Base-by-base conservation (phyloP, 495 filamentous ascomycete genomes). In the Hyaloscypha hepaticicola region DNA sequence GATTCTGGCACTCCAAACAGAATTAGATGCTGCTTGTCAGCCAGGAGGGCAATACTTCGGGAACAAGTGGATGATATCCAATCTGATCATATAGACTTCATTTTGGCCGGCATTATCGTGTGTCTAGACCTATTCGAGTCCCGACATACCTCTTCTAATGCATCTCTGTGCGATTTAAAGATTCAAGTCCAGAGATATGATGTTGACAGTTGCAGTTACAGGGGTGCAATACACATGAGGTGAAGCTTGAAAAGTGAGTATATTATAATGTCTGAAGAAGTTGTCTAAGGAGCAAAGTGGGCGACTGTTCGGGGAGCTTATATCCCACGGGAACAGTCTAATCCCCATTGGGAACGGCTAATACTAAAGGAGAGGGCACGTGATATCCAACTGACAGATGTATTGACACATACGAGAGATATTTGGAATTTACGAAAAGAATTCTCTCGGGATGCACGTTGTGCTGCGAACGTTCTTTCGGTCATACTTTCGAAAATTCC, bases 1-100 rank as follows among this genome's bases (percentile, higher is more conserved):
- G 50, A 79, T 92, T 51, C 79, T 95, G 0, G 63, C 67, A 1
- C 74, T 77, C 60, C 79, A 82, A 65, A 64, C 70, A 25, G 67
- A 57, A 22, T 72, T 80, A 51, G 72, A 74, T 50, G 61, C 75
- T 29, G 74, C 73, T 2, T 73, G 70, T 1, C 67, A 72, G 38
- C 77, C 78, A 3, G 77, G 76, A 14, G 75, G 77, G 0, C 63
- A 74, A 16, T 64, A 80, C n/a, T 65, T 58, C 41, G 66, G 71
- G 27, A 71, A 72, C 34, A 72, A 74, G 1, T 82, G 78, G 78
- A 80, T 79, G 57, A 63, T 80, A 24, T 71, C 72, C 12, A 72
- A 74, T 0, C 52, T 79, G n/a, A 70, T 74, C 2, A 70, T 78
- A 29, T 75, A 80, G 77, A 80, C 66, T 82, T 78, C 60, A 72